These are phyloP conservation scores for sorghum (Sorghum bicolor) DNA, from an alignment of 176 grass and related monocot species.

Conservation along the genomic window Sorghum_bicolor_NCBIv3 NC_012878.2:52268501-52269000, in stretches of 20 bases:
- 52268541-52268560: slow-evolving; percentile 55
- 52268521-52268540: slow-evolving; percentile 53
- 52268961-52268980: slow-evolving; percentile 42
- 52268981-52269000: slow-evolving; percentile 82
- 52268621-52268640: slow-evolving; percentile 67
- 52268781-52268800: slow-evolving; percentile 72
- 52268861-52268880: slow-evolving; percentile 79
- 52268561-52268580: slow-evolving; percentile 41
- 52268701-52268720: slow-evolving; percentile 21
- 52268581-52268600: slow-evolving; percentile 70
- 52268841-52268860: slow-evolving; percentile 55
- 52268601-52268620: slow-evolving; percentile 64
- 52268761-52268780: slow-evolving; percentile 3
- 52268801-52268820: slow-evolving; percentile 75
- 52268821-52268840: slow-evolving; percentile 66
- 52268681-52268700: slow-evolving; percentile 81
- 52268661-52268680: slow-evolving; percentile 69
- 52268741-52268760: slow-evolving; percentile 1
- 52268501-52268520: not conserved
- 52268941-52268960: not conserved
- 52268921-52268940: slow-evolving; percentile 24
- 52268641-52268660: slow-evolving; percentile 65
- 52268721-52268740: not conserved
- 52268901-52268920: slow-evolving; percentile 21
- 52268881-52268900: slow-evolving; percentile 80